Evolutionary conservation across 2,329 filamentous ascomycete genomes (phyloP).

Genomic region (Colletotrichum caudatum): DNA sequence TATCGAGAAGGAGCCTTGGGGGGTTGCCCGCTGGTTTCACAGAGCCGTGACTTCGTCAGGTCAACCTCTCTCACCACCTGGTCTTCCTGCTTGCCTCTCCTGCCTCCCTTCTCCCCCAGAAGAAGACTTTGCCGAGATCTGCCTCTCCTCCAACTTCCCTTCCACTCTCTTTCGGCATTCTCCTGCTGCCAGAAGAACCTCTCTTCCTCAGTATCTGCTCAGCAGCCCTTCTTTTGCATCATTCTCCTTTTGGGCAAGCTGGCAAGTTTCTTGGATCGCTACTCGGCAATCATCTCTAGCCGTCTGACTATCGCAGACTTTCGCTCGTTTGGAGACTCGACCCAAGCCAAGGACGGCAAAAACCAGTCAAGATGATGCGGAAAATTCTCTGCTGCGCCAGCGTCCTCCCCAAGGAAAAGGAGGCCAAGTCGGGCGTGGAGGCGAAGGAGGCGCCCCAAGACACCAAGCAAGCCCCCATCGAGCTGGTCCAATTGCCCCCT

Average conservation of each 20-base stretch:
- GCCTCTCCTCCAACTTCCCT: conserved; percentile 21
- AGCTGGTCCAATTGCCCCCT: conserved; percentile 20
- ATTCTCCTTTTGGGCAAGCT: conserved; percentile 33
- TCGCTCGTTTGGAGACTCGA: conserved; percentile 34
- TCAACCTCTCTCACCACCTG: conserved; percentile 10
- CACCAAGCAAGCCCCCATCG: neutral
- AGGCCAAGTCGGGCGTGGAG: neutral
- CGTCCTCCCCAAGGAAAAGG: neutral
- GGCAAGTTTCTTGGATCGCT: conserved; percentile 37
- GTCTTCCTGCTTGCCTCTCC: conserved; percentile 5
- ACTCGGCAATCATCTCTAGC: conserved; percentile 34
- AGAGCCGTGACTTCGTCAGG: conserved; percentile 11
- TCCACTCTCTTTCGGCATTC: conserved; percentile 3
- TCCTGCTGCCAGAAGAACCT: conserved; percentile 3
- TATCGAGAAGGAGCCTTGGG: conserved; percentile 25
- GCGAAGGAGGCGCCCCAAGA: neutral
- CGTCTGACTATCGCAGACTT: conserved; percentile 33
- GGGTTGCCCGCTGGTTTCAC: conserved; percentile 21
- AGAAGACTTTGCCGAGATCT: conserved; percentile 17
- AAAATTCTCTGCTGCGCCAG: conserved; percentile 20
- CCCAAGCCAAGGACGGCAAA: neutral
- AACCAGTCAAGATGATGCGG: conserved; percentile 12
- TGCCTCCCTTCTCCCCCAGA: conserved; percentile 16
- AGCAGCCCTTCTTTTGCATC: conserved; percentile 33
- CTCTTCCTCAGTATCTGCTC: conserved; percentile 21